Conservation (phyloP, 2,329 filamentous ascomycete genomes). For the Ambrosiella xylebori region DNA sequence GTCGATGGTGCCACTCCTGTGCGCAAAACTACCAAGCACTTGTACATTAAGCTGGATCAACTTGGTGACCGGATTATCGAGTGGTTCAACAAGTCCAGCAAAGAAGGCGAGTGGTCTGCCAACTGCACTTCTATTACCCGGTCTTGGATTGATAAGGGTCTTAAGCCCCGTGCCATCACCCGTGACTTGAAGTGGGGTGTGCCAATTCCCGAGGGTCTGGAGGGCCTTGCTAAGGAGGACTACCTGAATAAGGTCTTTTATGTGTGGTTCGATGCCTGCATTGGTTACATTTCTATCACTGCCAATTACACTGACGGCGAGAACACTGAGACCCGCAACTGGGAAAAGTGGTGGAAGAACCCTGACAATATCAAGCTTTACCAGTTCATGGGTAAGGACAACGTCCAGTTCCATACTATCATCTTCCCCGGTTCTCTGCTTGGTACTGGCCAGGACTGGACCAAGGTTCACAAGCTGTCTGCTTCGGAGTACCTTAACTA, state of each 20-base stretch:
- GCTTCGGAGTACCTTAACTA: slow-evolving; percentile 81
- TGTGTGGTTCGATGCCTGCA: slow-evolving; percentile 84
- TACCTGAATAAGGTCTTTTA: slow-evolving; percentile 62
- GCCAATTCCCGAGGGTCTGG: slow-evolving; percentile 32
- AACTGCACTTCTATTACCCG: slow-evolving; percentile 64
- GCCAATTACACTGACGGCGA: slow-evolving; percentile 58
- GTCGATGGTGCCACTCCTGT: slow-evolving; percentile 71
- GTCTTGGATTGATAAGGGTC: slow-evolving; percentile 66
- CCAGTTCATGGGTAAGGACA: slow-evolving; percentile 80
- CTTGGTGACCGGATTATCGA: slow-evolving; percentile 59
- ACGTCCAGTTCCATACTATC: slow-evolving; percentile 48
- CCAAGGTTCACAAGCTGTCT: slow-evolving; percentile 71
- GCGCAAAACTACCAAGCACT: slow-evolving; percentile 68
- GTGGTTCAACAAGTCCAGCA: slow-evolving; percentile 59
- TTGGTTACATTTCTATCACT: slow-evolving; percentile 90
- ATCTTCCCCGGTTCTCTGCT: slow-evolving; percentile 82
- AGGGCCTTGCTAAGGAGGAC: slow-evolving; percentile 34
- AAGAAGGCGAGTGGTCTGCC: slow-evolving; percentile 57
- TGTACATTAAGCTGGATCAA: slow-evolving; percentile 75
- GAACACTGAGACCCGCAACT: slow-evolving; percentile 39
- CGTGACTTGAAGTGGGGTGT: slow-evolving; percentile 84
- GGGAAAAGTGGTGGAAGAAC: slow-evolving; percentile 91
- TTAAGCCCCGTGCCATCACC: slow-evolving; percentile 78
- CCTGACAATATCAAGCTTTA: slow-evolving; percentile 76
- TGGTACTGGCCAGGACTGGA: slow-evolving; percentile 74